Conservation (phyloP, 2,329 filamentous ascomycete species). For the Thelonectria blattea region DNA sequence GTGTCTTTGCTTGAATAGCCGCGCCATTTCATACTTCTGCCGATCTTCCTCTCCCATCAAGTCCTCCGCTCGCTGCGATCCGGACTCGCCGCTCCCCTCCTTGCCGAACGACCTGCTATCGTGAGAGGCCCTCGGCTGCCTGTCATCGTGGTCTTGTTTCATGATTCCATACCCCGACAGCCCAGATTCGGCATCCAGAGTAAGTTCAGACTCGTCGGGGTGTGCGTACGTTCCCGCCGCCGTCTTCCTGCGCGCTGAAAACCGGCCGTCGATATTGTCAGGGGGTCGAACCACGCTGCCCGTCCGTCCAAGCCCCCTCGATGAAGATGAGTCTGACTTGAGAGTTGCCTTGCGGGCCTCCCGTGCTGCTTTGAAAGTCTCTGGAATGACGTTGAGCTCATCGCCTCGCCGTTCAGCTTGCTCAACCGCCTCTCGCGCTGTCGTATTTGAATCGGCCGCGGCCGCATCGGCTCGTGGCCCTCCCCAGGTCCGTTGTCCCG, state of each 20-base stretch:
- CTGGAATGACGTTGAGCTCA: constrained; percentile 86
- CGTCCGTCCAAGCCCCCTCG: constrained; percentile 51
- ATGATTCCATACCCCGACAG: not conserved
- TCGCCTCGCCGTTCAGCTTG: constrained; percentile 79
- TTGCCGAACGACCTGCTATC: constrained; percentile 68
- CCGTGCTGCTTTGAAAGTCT: constrained; percentile 74
- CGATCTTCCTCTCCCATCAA: constrained; percentile 82
- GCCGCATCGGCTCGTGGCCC: constrained; percentile 90
- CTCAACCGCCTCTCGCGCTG: constrained; percentile 83
- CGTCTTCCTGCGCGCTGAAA: constrained; percentile 72
- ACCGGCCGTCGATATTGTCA: constrained; percentile 76
- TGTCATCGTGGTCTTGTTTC: constrained; percentile 1
- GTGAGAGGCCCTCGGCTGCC: constrained; percentile 60
- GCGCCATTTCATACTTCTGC: constrained; percentile 74
- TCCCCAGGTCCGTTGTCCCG: constrained; percentile 93
- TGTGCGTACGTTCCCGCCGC: constrained; percentile 74
- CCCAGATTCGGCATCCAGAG: constrained; percentile 37
- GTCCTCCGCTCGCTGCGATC: constrained; percentile 73
- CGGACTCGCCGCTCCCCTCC: constrained; percentile 66
- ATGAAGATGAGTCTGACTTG: constrained; percentile 35
- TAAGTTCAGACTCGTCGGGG: constrained; percentile 60
- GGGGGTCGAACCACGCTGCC: constrained; percentile 73
- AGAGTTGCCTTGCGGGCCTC: constrained; percentile 52
- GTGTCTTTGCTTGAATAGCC: constrained; percentile 15
- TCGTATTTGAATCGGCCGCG: constrained; percentile 75